Base-by-base conservation (phyloP, 768 basidiomycete species). In the Phlebiopsis gigantea region DNA sequence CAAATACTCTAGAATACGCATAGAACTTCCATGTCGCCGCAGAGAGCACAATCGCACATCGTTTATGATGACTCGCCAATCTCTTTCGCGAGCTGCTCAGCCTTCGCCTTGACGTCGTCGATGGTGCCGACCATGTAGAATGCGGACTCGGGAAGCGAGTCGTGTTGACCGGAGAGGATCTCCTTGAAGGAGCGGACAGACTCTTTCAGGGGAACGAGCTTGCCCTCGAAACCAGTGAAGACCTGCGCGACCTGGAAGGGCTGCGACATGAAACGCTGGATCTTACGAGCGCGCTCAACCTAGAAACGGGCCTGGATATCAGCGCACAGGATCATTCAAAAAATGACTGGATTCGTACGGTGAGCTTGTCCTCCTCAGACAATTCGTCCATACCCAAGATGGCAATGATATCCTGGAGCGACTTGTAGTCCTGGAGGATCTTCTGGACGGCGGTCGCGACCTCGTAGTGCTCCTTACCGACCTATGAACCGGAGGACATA, bases 361-460 rank as follows among this genome's bases (percentile, higher is more conserved):
- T 98, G 64, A 98, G 79, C 79, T 99, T 99, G 79, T 99, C 97
- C 79, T 98, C 97, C 73, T 99, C 97, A 17, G 96, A 98, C 82
- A 99, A 86, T 75, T 99, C 97, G 71, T 99, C 97, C 97, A 99
- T 99, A 82, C 97, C 97, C 68, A 99, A 77, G 78, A 99, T 99
- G 69, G 97, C 97, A 79, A 99, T 98, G 75, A 98, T 99, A 82
- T 99, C 97, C 76, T 96, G 93, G 64, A 96, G 83, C 22, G 91
- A 92, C 78, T 93, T 93, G 83, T 95, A 95, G 72, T 93, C 91
- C 77, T 93, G 91, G 55, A 93, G 90, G 68, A 97, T 95, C 81
- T 97, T 96, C 80, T 95, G 94, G 58, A 93, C 92, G 49, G 92
- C 90, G 57, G 95, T 97, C 58, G 97, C 97, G 66, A 96, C 87